Base-by-base conservation (phyloP, 306 rosid species). In the Rosa chinensis region DNA sequence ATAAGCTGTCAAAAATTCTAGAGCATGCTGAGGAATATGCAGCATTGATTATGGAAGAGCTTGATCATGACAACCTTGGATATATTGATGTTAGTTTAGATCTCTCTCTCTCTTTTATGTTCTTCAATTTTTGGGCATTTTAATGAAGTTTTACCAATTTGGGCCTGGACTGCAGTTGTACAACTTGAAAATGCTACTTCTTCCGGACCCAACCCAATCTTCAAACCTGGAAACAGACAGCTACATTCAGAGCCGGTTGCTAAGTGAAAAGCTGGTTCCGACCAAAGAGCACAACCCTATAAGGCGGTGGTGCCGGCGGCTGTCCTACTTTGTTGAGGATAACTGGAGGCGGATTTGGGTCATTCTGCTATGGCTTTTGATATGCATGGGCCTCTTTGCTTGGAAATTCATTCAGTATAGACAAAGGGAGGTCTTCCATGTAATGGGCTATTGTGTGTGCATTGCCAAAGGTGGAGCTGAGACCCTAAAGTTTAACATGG, bases 401-500 rank as follows among this genome's bases (percentile, higher is more conserved):
- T 93, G 97, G 97, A 93, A 92, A 75, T 95, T 91, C 80, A 67
- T 91, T 5, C 94, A 90, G 78, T 95, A 93, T 78, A 92, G 82
- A 80, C 35, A 85, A 7, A 86, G 98, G n/a, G 90, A 88, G 0
- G 97, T 85, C 32, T 95, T 90, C 71, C 61, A 88, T 7, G 83
- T 90, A 72, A 95, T 92, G 99, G 98, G 96, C 28, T 95, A 95
- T 55, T 95, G 98, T 25, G 98, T 92, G 43, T 84, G 90, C 7
- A 75, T 89, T 0, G 97, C 97, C 2, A 91, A 95, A 53, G 99
- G 98, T 42, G 98, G 88, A 3, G 98, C 98, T 8, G 98, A 95
- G 83, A 95, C 98, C 0, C 89, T 91, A 12, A 95, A 95, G 78
- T 92, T 95, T 87, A 92, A 92, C 80, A 92, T 90, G 98, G 97